A percentile compares a stretch with the other conserved stretches of the same genome.
Evolutionary conservation across 2,329 filamentous ascomycete genomes (phyloP).

Genomic region (Epichloe sp.): DNA sequence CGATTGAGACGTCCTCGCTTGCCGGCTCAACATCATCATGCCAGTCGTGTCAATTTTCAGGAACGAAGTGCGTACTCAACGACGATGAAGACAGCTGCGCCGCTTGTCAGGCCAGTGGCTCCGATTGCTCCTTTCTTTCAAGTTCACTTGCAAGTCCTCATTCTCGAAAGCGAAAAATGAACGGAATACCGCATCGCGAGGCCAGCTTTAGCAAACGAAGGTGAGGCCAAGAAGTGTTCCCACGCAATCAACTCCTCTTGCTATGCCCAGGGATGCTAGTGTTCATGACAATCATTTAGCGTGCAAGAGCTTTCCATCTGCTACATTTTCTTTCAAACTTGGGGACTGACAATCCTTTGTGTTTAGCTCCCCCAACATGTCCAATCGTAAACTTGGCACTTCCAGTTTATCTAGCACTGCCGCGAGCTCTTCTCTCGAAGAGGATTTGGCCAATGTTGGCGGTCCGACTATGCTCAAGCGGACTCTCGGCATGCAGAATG

Average conservation of each 20-base stretch:
- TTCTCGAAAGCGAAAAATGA: slow-evolving; percentile 67
- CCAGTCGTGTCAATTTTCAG: slow-evolving; percentile 61
- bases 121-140: slow-evolving; percentile 66
- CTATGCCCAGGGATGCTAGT: background rate
- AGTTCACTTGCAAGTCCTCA: slow-evolving; percentile 41
- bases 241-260: background rate
- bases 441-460: slow-evolving; percentile 59
- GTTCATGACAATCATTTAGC: background rate
- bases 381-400: slow-evolving; percentile 37
- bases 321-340: background rate
- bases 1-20: slow-evolving; percentile 33
- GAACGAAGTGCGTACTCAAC: slow-evolving; percentile 60
- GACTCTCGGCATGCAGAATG: slow-evolving; percentile 62
- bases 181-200: slow-evolving; percentile 48
- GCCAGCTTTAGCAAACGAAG: slow-evolving; percentile 50
- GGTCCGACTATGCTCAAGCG: slow-evolving; percentile 53
- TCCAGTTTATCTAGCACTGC: slow-evolving; percentile 48
- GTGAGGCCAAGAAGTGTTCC: slow-evolving; percentile 32
- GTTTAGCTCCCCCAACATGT: slow-evolving; percentile 41
- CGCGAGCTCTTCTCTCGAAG: slow-evolving; percentile 50
- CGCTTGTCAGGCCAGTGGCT: slow-evolving; percentile 63
- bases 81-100: slow-evolving; percentile 67
- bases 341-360: slow-evolving; percentile 4
- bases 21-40: slow-evolving; percentile 41
- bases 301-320: background rate